Base-by-base conservation (phyloP, 2,329 filamentous ascomycete species). In the Xylaria sp. region DNA sequence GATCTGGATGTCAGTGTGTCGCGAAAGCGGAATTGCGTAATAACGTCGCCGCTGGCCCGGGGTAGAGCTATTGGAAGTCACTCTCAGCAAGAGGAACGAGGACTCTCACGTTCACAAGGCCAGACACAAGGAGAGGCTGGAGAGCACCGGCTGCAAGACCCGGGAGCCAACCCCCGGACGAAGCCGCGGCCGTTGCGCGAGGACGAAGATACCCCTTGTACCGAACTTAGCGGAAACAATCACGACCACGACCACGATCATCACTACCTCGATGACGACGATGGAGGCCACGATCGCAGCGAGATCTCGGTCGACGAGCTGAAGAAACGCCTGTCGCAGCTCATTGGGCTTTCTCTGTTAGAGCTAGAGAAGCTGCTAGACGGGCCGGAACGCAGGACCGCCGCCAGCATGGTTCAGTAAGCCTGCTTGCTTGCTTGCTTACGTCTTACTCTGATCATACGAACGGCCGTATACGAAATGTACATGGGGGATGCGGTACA, bases 231-330 rank as follows among this genome's bases (percentile, higher is more conserved):
- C 15, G 63, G 58, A n/a, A 39, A 34, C 10, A 34, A n/a, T 1
- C 15, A 34, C 52, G 13, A 55, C 52, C 15, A 55, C 41, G 59
- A 65, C 28, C 15, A 34, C 3, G 34, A 15, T 13, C 28, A 28
- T 3, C 28, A 28, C 4, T 28, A 28, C 28, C 28, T 28, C 28
- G 28, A 25, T 25, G 28, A 39, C 23, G 28, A 28, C 44, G 10
- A 41, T 18, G 57, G 34, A 13, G 69, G 68, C 52, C 67, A 71
- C 25, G 72, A 71, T 28, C 66, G 61, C 25, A 46, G 68, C 25
- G 78, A 79, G 70, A 77, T 77, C 59, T 78, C 76, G 23, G 65
- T 79, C 2, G 77, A 79, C 25, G 78, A 79, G 66, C 71, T 79
- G n/a, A 73, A 77, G 62, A 75, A 70, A 58, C 68, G 78, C 41